Conservation (phyloP, 306 rosid species). For the Crataegus laevigata region DNA sequence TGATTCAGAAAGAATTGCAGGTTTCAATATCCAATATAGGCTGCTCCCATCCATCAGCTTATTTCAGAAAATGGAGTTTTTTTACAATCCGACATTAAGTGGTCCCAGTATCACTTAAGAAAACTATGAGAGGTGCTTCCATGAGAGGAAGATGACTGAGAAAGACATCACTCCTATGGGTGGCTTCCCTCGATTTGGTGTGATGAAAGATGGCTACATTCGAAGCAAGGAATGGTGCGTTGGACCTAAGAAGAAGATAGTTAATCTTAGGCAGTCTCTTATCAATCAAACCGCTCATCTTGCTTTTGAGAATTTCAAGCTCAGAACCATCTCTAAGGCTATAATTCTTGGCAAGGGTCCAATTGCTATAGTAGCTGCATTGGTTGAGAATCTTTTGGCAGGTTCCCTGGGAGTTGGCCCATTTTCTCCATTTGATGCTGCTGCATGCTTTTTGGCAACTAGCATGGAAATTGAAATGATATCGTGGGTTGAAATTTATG, state of each 20-base stretch:
- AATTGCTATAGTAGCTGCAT: constrained; percentile 75
- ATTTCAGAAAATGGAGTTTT: constrained; percentile 33
- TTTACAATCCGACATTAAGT: background rate
- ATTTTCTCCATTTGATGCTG: constrained; percentile 98
- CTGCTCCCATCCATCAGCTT: constrained; percentile 39
- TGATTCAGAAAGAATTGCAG: background rate
- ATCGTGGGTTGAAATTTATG: constrained; percentile 86
- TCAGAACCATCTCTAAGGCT: constrained; percentile 44
- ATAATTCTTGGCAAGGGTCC: constrained; percentile 94
- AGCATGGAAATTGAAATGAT: constrained; percentile 80
- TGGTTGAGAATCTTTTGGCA: constrained; percentile 88
- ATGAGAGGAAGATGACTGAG: constrained; percentile 44
- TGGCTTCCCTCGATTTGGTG: constrained; percentile 84
- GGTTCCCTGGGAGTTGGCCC: constrained; percentile 80
- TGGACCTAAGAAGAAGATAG: constrained; percentile 79
- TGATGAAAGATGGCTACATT: constrained; percentile 63
- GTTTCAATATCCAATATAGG: constrained; percentile 29
- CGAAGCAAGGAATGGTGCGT: constrained; percentile 70
- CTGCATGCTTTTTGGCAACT: constrained; percentile 88
- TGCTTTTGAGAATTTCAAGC: constrained; percentile 69
- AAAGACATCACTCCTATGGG: constrained; percentile 83
- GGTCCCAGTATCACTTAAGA: constrained; percentile 13
- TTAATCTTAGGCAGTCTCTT: constrained; percentile 71
- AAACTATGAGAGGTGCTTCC: constrained; percentile 9
- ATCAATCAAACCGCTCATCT: constrained; percentile 74